Conservation (phyloP, 805 yeast genomes). For the Teunomyces cretensis region DNA sequence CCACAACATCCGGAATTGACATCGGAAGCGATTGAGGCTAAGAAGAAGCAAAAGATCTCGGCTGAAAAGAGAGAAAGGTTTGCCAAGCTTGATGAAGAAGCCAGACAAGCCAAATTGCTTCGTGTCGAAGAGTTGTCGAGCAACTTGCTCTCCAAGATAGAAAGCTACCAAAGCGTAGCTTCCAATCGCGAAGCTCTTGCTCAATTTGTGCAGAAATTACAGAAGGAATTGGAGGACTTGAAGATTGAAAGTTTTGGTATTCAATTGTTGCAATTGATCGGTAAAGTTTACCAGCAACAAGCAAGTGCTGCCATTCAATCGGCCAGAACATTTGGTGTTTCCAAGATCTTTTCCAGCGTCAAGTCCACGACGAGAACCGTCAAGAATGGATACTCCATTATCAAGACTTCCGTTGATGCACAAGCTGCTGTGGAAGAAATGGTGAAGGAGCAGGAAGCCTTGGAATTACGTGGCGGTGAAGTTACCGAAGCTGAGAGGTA, state of each 20-base stretch:
- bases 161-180: constrained; percentile 54
- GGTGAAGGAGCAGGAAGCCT: constrained; percentile 63
- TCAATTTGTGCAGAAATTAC: constrained; percentile 53
- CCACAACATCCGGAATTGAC: constrained; percentile 9
- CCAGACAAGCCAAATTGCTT: constrained; percentile 48
- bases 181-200: constrained; percentile 59
- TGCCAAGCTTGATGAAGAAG: constrained; percentile 50
- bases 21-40: constrained; percentile 24
- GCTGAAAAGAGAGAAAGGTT: constrained; percentile 49
- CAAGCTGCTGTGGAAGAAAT: constrained; percentile 70
- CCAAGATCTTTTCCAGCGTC: constrained; percentile 76
- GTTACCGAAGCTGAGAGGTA: constrained; percentile 35
- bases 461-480: constrained; percentile 27
- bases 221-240: constrained; percentile 69
- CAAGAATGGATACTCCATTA: constrained; percentile 78
- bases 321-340: constrained; percentile 80
- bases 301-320: constrained; percentile 74
- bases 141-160: constrained; percentile 50
- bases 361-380: constrained; percentile 83
- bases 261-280: constrained; percentile 81
- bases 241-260: constrained; percentile 95
- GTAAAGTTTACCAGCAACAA: constrained; percentile 71
- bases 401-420: constrained; percentile 85
- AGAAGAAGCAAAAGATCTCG: constrained; percentile 30
- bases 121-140: constrained; percentile 52